Percentiles rank a stretch among this genome's conserved stretches.
Conservation (phyloP, 306 rosid genomes). For the Cucurbita pepo region DNA sequence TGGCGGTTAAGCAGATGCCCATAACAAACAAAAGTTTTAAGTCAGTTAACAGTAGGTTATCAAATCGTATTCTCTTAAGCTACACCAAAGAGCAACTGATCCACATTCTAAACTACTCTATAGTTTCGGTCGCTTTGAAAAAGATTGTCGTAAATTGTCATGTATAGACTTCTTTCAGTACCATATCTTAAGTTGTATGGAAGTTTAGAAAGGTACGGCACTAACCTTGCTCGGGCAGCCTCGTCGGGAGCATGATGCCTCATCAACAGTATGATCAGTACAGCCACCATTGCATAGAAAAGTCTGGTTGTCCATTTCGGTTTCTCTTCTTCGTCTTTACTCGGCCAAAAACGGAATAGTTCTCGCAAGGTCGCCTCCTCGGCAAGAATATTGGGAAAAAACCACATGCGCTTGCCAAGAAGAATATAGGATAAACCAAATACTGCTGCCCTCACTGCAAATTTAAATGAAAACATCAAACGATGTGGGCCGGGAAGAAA, state of each 20-base stretch:
- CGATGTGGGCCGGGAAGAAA: neutral
- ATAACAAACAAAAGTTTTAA: neutral
- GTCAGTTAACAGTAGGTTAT: neutral
- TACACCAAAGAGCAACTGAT: neutral
- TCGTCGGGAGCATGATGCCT: constrained; percentile 99
- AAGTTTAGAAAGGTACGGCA: neutral
- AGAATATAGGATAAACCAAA: constrained; percentile 57
- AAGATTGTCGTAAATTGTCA: too few relatives aligned
- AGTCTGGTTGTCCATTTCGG: constrained; percentile 92
- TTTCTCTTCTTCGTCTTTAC: constrained; percentile 89
- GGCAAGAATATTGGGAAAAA: constrained; percentile 88
- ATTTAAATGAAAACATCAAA: neutral
- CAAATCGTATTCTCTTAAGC: neutral
- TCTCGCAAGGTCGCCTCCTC: constrained; percentile 95
- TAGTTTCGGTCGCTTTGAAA: neutral
- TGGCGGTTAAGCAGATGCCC: neutral
- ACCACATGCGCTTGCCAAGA: constrained; percentile 82
- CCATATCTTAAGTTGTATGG: neutral
- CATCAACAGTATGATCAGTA: constrained; percentile 60
- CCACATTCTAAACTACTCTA: neutral
- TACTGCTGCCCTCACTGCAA: constrained; percentile 68
- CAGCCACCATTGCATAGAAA: constrained; percentile 67
- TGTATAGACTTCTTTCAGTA: neutral
- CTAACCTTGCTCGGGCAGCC: constrained; percentile 97
- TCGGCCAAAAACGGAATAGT: constrained; percentile 83